A percentile compares a stretch with the other conserved stretches of the same genome.
These are phyloP conservation scores for Mallotus repandus DNA, from an alignment of 441 rosid species.

Conservation along the genomic window DNA sequence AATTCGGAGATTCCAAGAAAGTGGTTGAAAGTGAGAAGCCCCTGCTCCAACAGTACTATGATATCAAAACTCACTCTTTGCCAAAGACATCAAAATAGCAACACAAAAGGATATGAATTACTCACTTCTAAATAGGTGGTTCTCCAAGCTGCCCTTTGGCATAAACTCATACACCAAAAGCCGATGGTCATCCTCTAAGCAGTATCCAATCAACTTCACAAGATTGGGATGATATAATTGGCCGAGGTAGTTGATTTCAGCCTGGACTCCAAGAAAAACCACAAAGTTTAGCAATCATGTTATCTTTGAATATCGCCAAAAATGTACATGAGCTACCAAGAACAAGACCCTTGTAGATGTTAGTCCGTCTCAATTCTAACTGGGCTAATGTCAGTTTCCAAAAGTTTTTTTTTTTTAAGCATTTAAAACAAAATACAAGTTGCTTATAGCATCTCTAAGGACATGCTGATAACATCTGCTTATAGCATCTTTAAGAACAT, in stretches of 20 bases:
- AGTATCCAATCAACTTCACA: constrained; percentile 73
- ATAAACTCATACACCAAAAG: constrained; percentile 85
- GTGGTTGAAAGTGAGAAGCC: constrained; percentile 59
- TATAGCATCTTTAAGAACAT: no score
- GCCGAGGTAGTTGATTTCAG: constrained; percentile 87
- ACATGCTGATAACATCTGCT: neutral
- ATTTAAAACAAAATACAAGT: neutral
- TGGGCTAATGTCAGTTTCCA: neutral
- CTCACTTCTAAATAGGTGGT: constrained; percentile 85
- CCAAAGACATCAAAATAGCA: neutral
- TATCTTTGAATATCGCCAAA: neutral
- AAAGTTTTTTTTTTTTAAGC: neutral
- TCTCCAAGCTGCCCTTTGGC: constrained; percentile 90
- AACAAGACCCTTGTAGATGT: neutral
- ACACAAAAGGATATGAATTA: neutral
- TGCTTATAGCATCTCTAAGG: neutral
- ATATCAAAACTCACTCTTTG: neutral
- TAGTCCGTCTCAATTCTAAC: neutral
- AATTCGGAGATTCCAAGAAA: constrained; percentile 77
- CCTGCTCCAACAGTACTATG: constrained; percentile 37
- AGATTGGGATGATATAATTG: constrained; percentile 82
- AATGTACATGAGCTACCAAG: neutral
- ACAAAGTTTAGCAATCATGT: constrained; percentile 13
- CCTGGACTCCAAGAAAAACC: constrained; percentile 33
- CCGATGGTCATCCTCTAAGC: constrained; percentile 84